A percentile compares a stretch with the other conserved stretches of the same genome.
These are phyloP conservation scores for Bondarzewia mesenterica DNA, from an alignment of 1,284 basidiomycete species.

Conservation along the genomic window DNA sequence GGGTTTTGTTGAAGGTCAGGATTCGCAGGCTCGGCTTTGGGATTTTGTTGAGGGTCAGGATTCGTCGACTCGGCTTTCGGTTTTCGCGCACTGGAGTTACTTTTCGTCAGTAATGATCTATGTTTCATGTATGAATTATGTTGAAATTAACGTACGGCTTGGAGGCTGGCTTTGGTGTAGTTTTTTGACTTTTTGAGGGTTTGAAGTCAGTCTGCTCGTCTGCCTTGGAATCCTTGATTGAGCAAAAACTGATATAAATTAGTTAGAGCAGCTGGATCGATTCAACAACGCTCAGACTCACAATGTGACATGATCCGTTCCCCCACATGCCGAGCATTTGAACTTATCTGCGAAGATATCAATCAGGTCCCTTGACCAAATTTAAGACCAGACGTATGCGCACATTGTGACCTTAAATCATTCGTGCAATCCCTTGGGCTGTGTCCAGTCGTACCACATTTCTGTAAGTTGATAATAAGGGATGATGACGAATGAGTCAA, in stretches of 20 bases:
- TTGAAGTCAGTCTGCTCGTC: too few relatives aligned
- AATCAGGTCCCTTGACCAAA: background rate
- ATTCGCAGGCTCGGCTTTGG: too few relatives aligned
- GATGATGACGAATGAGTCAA: background rate
- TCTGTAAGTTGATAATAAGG: background rate
- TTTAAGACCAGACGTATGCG: background rate
- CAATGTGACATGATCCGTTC: background rate
- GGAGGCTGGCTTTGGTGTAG: background rate
- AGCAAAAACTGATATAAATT: too few relatives aligned
- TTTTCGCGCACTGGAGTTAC: too few relatives aligned
- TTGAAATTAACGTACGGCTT: background rate
- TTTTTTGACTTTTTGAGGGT: background rate
- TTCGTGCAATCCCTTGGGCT: background rate
- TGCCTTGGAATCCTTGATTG: too few relatives aligned
- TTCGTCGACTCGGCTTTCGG: too few relatives aligned
- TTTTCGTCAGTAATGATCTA: too few relatives aligned
- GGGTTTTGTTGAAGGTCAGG: too few relatives aligned
- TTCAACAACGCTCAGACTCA: background rate
- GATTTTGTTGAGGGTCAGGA: too few relatives aligned
- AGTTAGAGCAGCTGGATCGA: background rate
- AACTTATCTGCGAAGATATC: background rate
- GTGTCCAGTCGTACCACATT: conserved; percentile 1
- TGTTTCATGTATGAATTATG: background rate
- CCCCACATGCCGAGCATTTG: background rate
- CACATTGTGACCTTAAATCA: background rate